Evolutionary conservation across 768 basidiomycete species (phyloP), one percentile per base, ranked within the genome.

Genomic region (Crucibulum laeve): DNA sequence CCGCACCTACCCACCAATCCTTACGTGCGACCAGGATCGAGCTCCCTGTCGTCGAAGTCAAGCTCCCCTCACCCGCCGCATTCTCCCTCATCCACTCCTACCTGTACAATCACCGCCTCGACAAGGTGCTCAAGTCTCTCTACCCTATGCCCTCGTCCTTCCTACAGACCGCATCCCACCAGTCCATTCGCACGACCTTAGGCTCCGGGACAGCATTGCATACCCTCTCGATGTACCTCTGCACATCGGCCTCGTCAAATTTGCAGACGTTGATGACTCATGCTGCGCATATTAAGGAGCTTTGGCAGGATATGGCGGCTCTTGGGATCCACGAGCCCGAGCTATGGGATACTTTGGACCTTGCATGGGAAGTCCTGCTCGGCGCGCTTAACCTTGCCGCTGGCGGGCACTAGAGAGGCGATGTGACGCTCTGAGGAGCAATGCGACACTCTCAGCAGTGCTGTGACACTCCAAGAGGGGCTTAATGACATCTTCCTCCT

Each of bases 231-330:
- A 50, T 66, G 4, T 76, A 77, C 56, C 70, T 83, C 23, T 69
- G 69, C 53, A 61, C 68, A 6, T 70, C 74, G 19, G 68, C 76
- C 5, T 63, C 68, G 1, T 56, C 57, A n/a, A 71, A 68, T 44
- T 60, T 73, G 22, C 65, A 67, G 41, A 66, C 59, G 2, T 70
- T 78, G 17, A 76, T 68, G 51, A 68, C 66, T 22, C 79, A 80
- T 44, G 77, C 87, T n/a, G 73, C 80, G 25, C 76, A 77, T 50
- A 78, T 89, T 39, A 84, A 84, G 53, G 88, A 84, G 48, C 66
- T 91, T 17, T 92, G 88, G 88, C 79, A 82, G 51, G 86, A 89
- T 57, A 78, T 81, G 55, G 82, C 80, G 40, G 76, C 80, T 8
- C 78, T 91, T 28, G 89, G 89, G 17, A 57, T 91, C 5, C 73